Percentiles rank a stretch among this genome's conserved stretches.
These are phyloP conservation scores for Colletotrichum lentis DNA, from an alignment of 2,329 filamentous ascomycete genomes.

Conservation along the genomic window DNA sequence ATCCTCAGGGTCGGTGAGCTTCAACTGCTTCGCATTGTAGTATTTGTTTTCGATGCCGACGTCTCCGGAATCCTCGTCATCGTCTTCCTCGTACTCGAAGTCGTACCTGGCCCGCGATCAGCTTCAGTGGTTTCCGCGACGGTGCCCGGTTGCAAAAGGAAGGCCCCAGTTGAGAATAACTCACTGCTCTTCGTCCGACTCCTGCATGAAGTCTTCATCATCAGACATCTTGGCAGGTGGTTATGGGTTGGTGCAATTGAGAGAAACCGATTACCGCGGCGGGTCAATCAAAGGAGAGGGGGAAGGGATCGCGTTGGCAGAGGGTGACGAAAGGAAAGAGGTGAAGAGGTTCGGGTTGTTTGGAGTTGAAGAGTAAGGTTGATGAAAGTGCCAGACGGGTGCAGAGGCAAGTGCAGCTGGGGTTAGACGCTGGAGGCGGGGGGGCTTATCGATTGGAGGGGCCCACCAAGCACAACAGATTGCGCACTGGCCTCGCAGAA, in stretches of 20 bases:
- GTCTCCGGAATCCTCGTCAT: constrained; percentile 86
- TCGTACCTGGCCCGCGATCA: constrained; percentile 69
- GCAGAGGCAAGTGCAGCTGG: constrained; percentile 18
- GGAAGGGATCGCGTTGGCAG: background rate
- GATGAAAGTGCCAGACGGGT: background rate
- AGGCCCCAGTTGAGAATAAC: constrained; percentile 23
- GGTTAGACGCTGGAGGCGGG: constrained; percentile 28
- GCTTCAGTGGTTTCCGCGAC: background rate
- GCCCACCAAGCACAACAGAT: constrained; percentile 5
- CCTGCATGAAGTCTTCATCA: constrained; percentile 60
- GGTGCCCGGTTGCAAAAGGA: background rate
- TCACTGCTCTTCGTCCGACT: constrained; percentile 58
- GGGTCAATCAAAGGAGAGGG: too few relatives aligned
- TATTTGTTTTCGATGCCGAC: constrained; percentile 99
- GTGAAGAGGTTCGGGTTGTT: background rate
- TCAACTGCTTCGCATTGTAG: constrained; percentile 99
- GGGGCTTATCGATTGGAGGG: constrained; percentile 38
- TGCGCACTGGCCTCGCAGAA: constrained; percentile 19
- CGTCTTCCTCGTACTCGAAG: constrained; percentile 95
- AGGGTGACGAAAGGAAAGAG: background rate
- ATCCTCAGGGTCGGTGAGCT: constrained; percentile 83
- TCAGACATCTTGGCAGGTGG: constrained; percentile 55
- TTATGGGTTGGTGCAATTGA: background rate
- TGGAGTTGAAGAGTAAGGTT: constrained; percentile 5
- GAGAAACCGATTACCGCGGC: background rate